Evolutionary conservation across 2,329 filamentous ascomycete species (phyloP).

Genomic region (Xylariales sp.): DNA sequence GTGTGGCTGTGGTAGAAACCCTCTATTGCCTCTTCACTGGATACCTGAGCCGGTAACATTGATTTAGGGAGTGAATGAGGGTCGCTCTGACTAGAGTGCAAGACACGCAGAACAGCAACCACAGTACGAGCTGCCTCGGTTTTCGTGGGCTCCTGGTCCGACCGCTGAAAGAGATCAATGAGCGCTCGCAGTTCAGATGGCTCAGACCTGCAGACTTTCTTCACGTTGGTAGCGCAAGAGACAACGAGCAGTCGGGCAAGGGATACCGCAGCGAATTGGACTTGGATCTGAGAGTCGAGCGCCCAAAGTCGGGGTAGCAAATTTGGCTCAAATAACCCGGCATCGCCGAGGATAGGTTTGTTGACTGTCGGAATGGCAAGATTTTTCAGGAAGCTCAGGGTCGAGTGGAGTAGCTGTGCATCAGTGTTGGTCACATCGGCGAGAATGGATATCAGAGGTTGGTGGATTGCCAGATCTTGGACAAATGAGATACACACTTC

Average conservation of each 20-base stretch:
- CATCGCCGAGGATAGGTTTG: conserved; percentile 44
- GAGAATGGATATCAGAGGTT: conserved; percentile 41
- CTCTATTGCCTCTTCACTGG: not conserved
- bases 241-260: conserved; percentile 53
- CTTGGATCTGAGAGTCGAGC: conserved; percentile 48
- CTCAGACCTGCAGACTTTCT: conserved; percentile 35
- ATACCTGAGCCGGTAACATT: not conserved
- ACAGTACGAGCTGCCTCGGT: conserved; percentile 55
- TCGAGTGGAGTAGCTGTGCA: conserved; percentile 51
- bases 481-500: conserved; percentile 47
- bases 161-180: conserved; percentile 34
- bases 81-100: conserved; percentile 38
- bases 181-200: conserved; percentile 32
- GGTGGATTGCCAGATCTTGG: conserved; percentile 34
- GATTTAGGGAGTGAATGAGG: conserved; percentile 19
- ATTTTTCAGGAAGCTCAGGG: conserved; percentile 60
- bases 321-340: conserved; percentile 36
- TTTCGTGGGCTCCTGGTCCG: conserved; percentile 50
- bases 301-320: conserved; percentile 51
- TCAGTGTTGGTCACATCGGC: conserved; percentile 31
- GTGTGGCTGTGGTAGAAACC: conserved; percentile 42
- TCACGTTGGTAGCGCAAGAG: conserved; percentile 48
- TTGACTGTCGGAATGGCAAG: conserved; percentile 55
- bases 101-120: conserved; percentile 47
- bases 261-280: conserved; percentile 57